Conservation (phyloP, 768 basidiomycete species). For the Lactarius quietus region DNA sequence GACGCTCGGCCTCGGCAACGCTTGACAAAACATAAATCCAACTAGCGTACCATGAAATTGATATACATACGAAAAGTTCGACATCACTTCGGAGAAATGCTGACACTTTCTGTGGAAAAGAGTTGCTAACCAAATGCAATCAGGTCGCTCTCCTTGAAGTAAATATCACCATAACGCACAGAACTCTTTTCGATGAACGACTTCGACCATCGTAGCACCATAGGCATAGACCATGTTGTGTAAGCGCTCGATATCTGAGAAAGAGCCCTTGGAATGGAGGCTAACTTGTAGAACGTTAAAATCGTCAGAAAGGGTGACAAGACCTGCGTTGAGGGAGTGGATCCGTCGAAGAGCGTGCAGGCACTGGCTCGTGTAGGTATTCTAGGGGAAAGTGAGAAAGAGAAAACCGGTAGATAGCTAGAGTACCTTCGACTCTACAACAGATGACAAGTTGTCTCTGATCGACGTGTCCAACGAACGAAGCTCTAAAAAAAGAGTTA, state of each 20-base stretch:
- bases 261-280: constrained; percentile 70
- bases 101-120: constrained; percentile 79
- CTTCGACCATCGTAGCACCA: constrained; percentile 84
- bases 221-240: constrained; percentile 92
- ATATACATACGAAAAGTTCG: constrained; percentile 68
- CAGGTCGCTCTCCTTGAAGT: neutral
- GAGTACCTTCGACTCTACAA: constrained; percentile 16
- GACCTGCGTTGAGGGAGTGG: constrained; percentile 72
- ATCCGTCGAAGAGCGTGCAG: constrained; percentile 68
- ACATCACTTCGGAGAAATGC: constrained; percentile 79
- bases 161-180: constrained; percentile 42
- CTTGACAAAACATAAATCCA: constrained; percentile 36
- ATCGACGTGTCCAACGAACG: constrained; percentile 8
- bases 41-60: neutral
- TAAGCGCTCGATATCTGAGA: constrained; percentile 84
- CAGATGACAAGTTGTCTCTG: constrained; percentile 13
- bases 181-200: constrained; percentile 87
- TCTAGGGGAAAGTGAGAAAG: constrained; percentile 41
- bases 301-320: constrained; percentile 65
- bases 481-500: constrained; percentile 13
- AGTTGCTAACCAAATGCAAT: constrained; percentile 44
- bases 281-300: constrained; percentile 63
- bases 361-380: constrained; percentile 63
- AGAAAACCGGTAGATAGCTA: neutral
- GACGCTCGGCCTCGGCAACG: constrained; percentile 71